Conservation (phyloP, 2,329 filamentous ascomycete genomes). For the Aureobasidium sp. region DNA sequence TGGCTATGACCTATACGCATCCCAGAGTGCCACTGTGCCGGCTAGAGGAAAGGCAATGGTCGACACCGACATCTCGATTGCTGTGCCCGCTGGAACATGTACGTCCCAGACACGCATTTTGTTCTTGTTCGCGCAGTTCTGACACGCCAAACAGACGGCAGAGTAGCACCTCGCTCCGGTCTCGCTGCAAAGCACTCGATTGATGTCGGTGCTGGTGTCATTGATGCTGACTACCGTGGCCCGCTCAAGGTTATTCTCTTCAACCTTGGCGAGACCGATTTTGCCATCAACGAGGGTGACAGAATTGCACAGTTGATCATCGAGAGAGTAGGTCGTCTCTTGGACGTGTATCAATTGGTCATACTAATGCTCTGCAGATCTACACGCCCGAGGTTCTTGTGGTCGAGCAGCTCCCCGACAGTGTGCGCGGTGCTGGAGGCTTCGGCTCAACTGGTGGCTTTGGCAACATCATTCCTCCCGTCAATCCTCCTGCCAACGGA, state of each 20-base stretch:
- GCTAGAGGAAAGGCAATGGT: constrained; percentile 78
- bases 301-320: constrained; percentile 88
- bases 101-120: constrained; percentile 37
- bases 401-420: constrained; percentile 81
- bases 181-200: constrained; percentile 93
- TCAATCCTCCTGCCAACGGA: constrained; percentile 19
- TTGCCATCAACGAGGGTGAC: constrained; percentile 75
- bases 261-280: constrained; percentile 80
- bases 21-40: constrained; percentile 67
- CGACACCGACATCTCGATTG: constrained; percentile 85
- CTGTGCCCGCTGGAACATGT: constrained; percentile 87
- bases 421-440: constrained; percentile 80
- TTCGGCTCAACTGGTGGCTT: constrained; percentile 77
- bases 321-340: constrained; percentile 55
- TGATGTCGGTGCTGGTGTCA: constrained; percentile 90
- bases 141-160: constrained; percentile 57
- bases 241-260: constrained; percentile 92
- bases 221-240: constrained; percentile 94
- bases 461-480: constrained; percentile 26
- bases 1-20: constrained; percentile 83
- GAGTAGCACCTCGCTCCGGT: constrained; percentile 83
- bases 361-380: constrained; percentile 47
- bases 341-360: not conserved
- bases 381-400: constrained; percentile 89
- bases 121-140: not conserved